Evolutionary conservation across 1,139 yeast genomes (phyloP), one percentile per base, ranked within the genome.

Genomic region (Candida mesenterica): DNA sequence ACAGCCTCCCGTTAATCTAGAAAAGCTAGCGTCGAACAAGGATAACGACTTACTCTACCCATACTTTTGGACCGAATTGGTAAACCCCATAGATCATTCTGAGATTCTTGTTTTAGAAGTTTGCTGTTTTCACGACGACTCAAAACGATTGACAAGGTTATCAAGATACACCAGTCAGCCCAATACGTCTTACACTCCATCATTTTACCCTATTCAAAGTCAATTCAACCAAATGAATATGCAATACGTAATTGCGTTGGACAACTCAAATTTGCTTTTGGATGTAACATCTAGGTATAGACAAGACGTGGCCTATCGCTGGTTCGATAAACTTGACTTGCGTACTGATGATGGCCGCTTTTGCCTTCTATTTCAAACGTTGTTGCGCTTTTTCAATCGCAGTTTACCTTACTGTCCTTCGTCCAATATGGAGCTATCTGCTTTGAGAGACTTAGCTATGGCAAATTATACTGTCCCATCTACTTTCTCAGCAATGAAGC

Each of bases 41-140:
- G 72, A 66, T 34, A 53, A 57, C 38, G 72, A 66, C 41, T 42
- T 65, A 10, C 42, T 66, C 5, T 65, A 59, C 37, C 72, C 72
- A 0, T 65, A 65, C 40, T 65, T 52, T 40, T 66, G 72, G 72
- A 63, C 69, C 7, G 72, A 66, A 42, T 34, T 65, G 3, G 45
- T 66, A 2, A 64, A 65, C 37, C 72, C 72, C 0, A 22, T 60
- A 3, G 44, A 65, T 33, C 41, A 41, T 1, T 36, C 45, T 2
- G 65, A 65, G 38, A 22, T 66, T 0, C 41, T 62, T 10, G 44
- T 63, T 0, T 24, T 66, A 3, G 72, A 66, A 38, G 46, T 62
- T 3, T 52, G 57, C 28, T 52, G 64, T 19, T 65, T 65, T 33
- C 61, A 60, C 34, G 58, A 62, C 26, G 68, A 63, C 36, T 50